Conservation (phyloP, 805 yeast genomes). For the Teunomyces pallodes region DNA sequence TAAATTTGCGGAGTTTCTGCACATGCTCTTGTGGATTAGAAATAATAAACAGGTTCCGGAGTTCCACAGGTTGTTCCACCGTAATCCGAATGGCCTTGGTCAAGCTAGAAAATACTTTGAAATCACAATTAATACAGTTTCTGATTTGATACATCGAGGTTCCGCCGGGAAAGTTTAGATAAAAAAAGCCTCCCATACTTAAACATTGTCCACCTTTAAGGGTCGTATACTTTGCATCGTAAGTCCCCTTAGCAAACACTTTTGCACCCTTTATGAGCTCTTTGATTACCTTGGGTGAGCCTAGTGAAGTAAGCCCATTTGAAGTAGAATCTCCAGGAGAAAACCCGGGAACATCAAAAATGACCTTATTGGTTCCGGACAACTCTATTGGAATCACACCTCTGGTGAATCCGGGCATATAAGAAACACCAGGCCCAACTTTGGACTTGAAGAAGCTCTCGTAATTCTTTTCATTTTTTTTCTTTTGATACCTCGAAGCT, state of each 20-base stretch:
- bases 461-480: slow-evolving; percentile 7
- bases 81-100: slow-evolving; percentile 26
- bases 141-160: slow-evolving; percentile 46
- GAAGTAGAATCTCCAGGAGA: slow-evolving; percentile 2
- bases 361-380: slow-evolving; percentile 24
- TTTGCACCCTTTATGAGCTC: slow-evolving; percentile 27
- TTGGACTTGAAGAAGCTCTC: slow-evolving; percentile 20
- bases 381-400: slow-evolving; percentile 35
- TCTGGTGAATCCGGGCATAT: slow-evolving; percentile 73
- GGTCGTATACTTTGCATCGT: slow-evolving; percentile 31
- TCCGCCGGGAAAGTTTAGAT: slow-evolving; percentile 51
- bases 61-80: slow-evolving; percentile 24
- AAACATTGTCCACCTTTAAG: slow-evolving; percentile 45
- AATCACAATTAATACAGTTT: slow-evolving; percentile 42
- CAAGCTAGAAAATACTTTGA: slow-evolving; percentile 30
- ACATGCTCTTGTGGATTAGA: slow-evolving; percentile 20
- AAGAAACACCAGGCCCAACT: slow-evolving; percentile 47
- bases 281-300: slow-evolving; percentile 22
- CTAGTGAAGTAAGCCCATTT: slow-evolving; percentile 27
- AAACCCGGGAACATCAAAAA: slow-evolving; percentile 52
- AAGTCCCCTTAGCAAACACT: slow-evolving; percentile 28
- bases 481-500: slow-evolving; percentile 5
- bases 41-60: slow-evolving; percentile 16
- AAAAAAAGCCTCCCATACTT: slow-evolving; percentile 62
- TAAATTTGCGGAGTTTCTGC: slow-evolving; percentile 33